phyloP scores from a whole-genome alignment of 768 basidiomycete genomes.

The Collybiopsis luxurians region DNA sequence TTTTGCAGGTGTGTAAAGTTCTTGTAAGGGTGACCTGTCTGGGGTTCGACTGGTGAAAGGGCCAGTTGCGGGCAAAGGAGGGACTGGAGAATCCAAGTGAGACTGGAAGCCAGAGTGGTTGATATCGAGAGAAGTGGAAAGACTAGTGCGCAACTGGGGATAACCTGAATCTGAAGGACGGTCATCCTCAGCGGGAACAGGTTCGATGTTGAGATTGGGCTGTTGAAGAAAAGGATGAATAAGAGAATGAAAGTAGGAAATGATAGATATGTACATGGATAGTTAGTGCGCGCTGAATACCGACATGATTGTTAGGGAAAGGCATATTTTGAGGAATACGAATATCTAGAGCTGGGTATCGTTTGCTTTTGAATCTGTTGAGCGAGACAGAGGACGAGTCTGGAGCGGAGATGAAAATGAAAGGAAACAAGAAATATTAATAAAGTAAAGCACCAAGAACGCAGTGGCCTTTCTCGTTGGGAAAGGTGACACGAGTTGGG shows the following conservation, averaged over 20 bases:
- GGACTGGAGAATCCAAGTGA: slow-evolving; percentile 62
- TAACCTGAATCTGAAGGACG: slow-evolving; percentile 43
- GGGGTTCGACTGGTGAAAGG: slow-evolving; percentile 54
- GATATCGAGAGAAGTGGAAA: slow-evolving; percentile 79
- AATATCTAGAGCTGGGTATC: slow-evolving; percentile 52
- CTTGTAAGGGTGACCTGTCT: slow-evolving; percentile 45
- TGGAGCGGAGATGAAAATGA: slow-evolving; percentile 40
- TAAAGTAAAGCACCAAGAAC: slow-evolving; percentile 5
- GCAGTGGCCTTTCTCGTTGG: too few species aligned
- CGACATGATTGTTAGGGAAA: slow-evolving; percentile 36
- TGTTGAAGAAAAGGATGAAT: slow-evolving; percentile 18
- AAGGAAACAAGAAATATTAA: slow-evolving; percentile 22
- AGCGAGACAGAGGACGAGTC: slow-evolving; percentile 36
- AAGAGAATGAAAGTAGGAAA: slow-evolving; percentile 16
- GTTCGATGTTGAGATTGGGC: slow-evolving; percentile 42
- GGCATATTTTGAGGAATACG: slow-evolving; percentile 30
- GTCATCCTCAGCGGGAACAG: slow-evolving; percentile 41
- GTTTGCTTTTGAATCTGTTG: slow-evolving; percentile 47
- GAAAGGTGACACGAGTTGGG: too few species aligned
- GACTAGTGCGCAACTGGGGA: slow-evolving; percentile 60
- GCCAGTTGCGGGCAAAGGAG: slow-evolving; percentile 43
- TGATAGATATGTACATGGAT: slow-evolving; percentile 30
- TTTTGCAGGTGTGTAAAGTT: slow-evolving; percentile 69
- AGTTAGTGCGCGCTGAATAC: slow-evolving; percentile 33
- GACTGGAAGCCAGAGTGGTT: slow-evolving; percentile 81